phyloP scores from a whole-genome alignment of 176 grass and related monocot species.

The Pontederia crassipes region DNA sequence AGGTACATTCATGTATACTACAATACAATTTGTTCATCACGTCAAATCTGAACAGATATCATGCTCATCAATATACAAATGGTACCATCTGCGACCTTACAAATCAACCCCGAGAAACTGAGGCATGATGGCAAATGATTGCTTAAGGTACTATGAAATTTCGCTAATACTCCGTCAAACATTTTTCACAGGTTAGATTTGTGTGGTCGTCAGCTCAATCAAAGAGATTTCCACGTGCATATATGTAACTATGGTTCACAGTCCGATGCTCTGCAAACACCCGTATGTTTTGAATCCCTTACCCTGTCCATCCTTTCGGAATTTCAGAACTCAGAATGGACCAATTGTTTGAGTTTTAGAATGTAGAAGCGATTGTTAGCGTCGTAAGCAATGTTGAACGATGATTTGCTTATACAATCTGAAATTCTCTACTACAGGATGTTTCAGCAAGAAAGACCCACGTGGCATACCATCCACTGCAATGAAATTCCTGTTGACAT shows the following conservation, averaged over 20 bases:
- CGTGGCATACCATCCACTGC: conserved; percentile 56
- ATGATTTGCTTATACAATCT: not conserved
- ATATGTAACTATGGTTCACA: conserved; percentile 70
- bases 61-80: conserved; percentile 80
- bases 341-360: not conserved
- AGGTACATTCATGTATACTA: not conserved
- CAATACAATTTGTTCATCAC: too few relatives aligned
- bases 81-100: conserved; percentile 89
- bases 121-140: conserved; percentile 30
- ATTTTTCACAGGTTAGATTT: conserved; percentile 64
- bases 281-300: conserved; percentile 37
- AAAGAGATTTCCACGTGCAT: conserved; percentile 95
- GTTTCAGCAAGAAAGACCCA: conserved; percentile 76
- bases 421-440: conserved; percentile 25
- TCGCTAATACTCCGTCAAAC: not conserved
- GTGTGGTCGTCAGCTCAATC: conserved; percentile 75
- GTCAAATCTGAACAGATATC: conserved; percentile 42
- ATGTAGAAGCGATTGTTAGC: not conserved
- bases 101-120: conserved; percentile 56
- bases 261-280: conserved; percentile 86
- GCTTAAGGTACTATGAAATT: not conserved
- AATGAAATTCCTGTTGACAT: conserved; percentile 36
- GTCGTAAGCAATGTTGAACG: not conserved
- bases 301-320: not conserved
- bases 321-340: not conserved